phyloP scores from a whole-genome alignment of 768 basidiomycete genomes.

The Suillus fuscotomentosus region DNA sequence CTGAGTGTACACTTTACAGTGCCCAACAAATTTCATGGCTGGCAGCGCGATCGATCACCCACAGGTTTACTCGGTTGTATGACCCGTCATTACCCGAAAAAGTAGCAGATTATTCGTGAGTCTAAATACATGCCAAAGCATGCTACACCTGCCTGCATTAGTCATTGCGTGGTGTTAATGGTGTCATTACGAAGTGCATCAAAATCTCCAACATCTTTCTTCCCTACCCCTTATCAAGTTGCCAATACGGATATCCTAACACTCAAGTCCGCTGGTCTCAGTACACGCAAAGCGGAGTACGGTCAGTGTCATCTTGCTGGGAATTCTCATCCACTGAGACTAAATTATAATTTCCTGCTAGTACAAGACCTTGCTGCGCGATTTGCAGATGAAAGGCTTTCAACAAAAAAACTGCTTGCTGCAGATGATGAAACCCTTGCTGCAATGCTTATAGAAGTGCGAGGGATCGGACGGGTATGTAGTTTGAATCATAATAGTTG shows the following conservation, averaged over 20 bases:
- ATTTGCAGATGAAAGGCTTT: conserved; percentile 80
- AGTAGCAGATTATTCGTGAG: conserved; percentile 48
- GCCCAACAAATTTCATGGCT: conserved; percentile 85
- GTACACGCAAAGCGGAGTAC: conserved; percentile 88
- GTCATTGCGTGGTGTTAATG: background rate
- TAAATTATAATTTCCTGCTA: conserved; percentile 23
- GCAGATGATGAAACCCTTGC: conserved; percentile 77
- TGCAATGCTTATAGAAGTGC: conserved; percentile 72
- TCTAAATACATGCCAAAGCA: conserved; percentile 6
- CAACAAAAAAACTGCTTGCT: conserved; percentile 65
- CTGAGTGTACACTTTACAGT: conserved; percentile 30
- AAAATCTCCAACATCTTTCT: conserved; percentile 41
- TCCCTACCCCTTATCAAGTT: conserved; percentile 74
- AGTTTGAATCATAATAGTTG: background rate
- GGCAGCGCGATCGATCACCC: conserved; percentile 80
- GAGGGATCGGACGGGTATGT: conserved; percentile 74
- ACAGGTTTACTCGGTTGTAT: conserved; percentile 76
- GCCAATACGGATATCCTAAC: conserved; percentile 53
- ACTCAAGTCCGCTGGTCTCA: conserved; percentile 74
- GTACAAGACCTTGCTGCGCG: conserved; percentile 77
- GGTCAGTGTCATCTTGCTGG: conserved; percentile 39
- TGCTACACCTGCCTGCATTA: background rate
- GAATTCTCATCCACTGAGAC: background rate
- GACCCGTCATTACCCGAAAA: conserved; percentile 74
- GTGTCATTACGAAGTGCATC: conserved; percentile 7